Conservation (phyloP, 257 asterid genomes). For the Scutellaria baicalensis region DNA sequence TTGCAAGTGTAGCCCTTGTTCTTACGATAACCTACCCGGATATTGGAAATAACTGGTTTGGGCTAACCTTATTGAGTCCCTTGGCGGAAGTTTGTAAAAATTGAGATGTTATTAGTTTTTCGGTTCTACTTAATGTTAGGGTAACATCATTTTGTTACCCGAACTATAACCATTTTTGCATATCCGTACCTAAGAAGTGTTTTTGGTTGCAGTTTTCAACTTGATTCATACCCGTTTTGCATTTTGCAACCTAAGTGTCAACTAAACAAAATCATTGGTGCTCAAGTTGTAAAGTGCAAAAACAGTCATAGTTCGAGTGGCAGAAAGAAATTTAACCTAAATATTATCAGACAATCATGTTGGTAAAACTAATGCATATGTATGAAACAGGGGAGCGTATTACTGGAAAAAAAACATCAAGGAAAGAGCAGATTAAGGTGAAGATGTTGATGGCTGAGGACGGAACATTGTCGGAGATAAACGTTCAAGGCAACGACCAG, state of each 20-base stretch:
- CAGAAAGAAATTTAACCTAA: no score
- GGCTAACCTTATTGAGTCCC: conserved; percentile 68
- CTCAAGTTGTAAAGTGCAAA: no score
- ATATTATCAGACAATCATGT: background rate
- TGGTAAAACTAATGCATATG: background rate
- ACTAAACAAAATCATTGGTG: no score
- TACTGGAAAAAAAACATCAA: conserved; percentile 85
- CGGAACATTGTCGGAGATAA: conserved; percentile 61
- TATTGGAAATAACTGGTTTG: conserved; percentile 83
- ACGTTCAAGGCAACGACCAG: conserved; percentile 86
- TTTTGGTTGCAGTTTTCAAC: no score
- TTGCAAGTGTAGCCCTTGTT: conserved; percentile 88
- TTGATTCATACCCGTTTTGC: no score
- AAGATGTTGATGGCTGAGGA: conserved; percentile 59
- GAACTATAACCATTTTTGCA: no score
- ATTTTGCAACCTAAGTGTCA: no score
- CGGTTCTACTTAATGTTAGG: background rate
- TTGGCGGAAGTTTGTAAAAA: conserved; percentile 59
- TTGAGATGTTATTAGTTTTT: background rate
- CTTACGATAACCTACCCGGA: conserved; percentile 90
- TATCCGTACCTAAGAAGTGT: no score
- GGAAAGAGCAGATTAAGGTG: conserved; percentile 94
- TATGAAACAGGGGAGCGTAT: conserved; percentile 64
- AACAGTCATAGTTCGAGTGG: no score
- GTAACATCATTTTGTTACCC: no score